Evolutionary conservation across 441 rosid species (phyloP).

Genomic region (Aquilaria agallochum): DNA sequence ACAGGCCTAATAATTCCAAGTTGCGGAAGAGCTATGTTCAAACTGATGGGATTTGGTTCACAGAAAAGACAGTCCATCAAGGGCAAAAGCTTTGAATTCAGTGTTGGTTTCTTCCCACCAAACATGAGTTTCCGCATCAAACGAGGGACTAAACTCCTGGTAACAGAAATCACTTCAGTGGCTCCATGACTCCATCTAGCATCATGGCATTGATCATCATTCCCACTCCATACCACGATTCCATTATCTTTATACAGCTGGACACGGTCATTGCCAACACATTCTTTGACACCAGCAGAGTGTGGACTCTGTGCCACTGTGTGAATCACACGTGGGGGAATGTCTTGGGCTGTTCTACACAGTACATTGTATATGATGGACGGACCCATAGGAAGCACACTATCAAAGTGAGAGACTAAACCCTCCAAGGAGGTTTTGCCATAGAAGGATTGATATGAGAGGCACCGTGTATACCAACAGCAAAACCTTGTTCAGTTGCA

Average conservation of each 20-base stretch:
- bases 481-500: slow-evolving; percentile 96
- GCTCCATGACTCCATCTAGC: slow-evolving; percentile 75
- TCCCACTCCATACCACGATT: slow-evolving; percentile 86
- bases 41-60: slow-evolving; percentile 81
- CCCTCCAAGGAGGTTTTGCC: slow-evolving; percentile 87
- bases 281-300: slow-evolving; percentile 82
- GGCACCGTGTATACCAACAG: slow-evolving; percentile 93
- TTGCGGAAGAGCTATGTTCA: slow-evolving; percentile 87
- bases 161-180: slow-evolving; percentile 74
- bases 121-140: slow-evolving; percentile 66
- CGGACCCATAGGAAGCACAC: slow-evolving; percentile 85
- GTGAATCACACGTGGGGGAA: slow-evolving; percentile 57
- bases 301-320: slow-evolving; percentile 46
- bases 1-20: slow-evolving; percentile 84
- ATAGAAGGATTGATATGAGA: slow-evolving; percentile 88
- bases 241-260: slow-evolving; percentile 57
- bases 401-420: slow-evolving; percentile 61
- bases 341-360: slow-evolving; percentile 86
- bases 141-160: slow-evolving; percentile 73
- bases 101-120: slow-evolving; percentile 50
- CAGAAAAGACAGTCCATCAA: slow-evolving; percentile 72
- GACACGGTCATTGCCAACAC: slow-evolving; percentile 71
- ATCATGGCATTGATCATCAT: slow-evolving; percentile 85
- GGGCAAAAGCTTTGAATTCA: slow-evolving; percentile 66
- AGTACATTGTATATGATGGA: slow-evolving; percentile 88